phyloP scores from a whole-genome alignment of 2,329 filamentous ascomycete species.

The Colletotrichum nymphaeae region DNA sequence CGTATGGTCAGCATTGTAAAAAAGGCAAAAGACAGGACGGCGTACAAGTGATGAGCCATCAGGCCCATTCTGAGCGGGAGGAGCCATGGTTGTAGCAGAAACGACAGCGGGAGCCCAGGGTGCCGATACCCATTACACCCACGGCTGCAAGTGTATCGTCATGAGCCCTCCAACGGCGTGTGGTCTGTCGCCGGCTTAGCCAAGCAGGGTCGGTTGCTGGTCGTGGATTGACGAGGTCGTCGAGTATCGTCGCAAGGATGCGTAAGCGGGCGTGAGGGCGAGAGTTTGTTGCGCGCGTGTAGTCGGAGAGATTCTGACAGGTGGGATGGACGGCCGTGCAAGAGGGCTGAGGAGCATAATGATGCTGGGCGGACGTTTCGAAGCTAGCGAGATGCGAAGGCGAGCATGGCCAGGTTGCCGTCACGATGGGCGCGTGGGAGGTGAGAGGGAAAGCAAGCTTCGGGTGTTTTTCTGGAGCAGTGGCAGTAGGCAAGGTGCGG shows the following conservation, averaged over 20 bases:
- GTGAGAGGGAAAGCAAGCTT: not conserved
- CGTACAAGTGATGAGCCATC: slow-evolving; percentile 83
- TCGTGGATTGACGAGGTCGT: not conserved
- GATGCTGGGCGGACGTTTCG: slow-evolving; percentile 33
- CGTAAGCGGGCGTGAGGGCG: slow-evolving; percentile 16
- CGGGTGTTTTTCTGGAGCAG: slow-evolving; percentile 17
- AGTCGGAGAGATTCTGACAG: slow-evolving; percentile 26
- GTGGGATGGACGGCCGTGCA: slow-evolving; percentile 32
- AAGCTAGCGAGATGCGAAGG: slow-evolving; percentile 23
- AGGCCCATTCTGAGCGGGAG: slow-evolving; percentile 66
- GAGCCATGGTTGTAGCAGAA: slow-evolving; percentile 47
- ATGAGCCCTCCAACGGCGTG: slow-evolving; percentile 37
- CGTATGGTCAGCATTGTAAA: slow-evolving; percentile 40
- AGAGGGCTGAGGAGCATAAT: slow-evolving; percentile 36
- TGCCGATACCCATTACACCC: slow-evolving; percentile 50
- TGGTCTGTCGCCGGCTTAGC: slow-evolving; percentile 8
- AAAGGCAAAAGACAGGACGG: slow-evolving; percentile 22
- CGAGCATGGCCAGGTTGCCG: slow-evolving; percentile 21
- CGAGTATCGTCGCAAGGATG: slow-evolving; percentile 14
- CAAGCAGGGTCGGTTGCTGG: not conserved
- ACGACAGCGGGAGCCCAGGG: slow-evolving; percentile 43
- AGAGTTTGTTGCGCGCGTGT: slow-evolving; percentile 19
- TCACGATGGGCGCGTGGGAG: not conserved
- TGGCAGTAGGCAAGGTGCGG: slow-evolving; percentile 10
- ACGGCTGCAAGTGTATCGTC: slow-evolving; percentile 39